phyloP scores from a whole-genome alignment of 1,139 yeast species.

The Zygosaccharomyces pseudobailii region DNA sequence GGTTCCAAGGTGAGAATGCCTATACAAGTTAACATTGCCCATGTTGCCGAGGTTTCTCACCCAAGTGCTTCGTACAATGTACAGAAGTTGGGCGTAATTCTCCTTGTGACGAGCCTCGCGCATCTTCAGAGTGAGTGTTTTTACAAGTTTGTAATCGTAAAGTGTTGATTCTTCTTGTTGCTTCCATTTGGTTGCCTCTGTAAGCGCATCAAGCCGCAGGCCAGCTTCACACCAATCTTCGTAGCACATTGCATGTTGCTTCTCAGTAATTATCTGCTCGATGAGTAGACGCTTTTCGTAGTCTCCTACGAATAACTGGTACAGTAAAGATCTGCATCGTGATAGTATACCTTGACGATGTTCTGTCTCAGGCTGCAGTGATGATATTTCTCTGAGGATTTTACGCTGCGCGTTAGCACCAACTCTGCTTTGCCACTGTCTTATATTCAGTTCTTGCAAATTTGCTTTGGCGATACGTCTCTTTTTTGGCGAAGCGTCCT shows the following conservation, averaged over 20 bases:
- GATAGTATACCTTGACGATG: slow-evolving; percentile 7
- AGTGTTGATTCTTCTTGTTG: slow-evolving; percentile 51
- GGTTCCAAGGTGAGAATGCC: slow-evolving; percentile 82
- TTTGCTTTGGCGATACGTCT: slow-evolving; percentile 4
- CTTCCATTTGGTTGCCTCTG: slow-evolving; percentile 66
- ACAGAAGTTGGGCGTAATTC: slow-evolving; percentile 59
- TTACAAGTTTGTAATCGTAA: slow-evolving; percentile 67
- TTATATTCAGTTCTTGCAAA: slow-evolving; percentile 1
- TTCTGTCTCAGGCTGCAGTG: neutral
- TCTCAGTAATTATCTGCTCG: slow-evolving; percentile 43
- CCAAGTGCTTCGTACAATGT: slow-evolving; percentile 79
- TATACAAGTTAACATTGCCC: slow-evolving; percentile 74
- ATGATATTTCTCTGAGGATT: slow-evolving; percentile 1
- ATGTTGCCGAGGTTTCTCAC: slow-evolving; percentile 81
- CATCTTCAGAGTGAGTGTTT: slow-evolving; percentile 52
- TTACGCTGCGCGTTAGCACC: neutral
- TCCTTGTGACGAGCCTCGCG: slow-evolving; percentile 51
- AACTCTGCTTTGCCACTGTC: neutral
- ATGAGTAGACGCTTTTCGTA: slow-evolving; percentile 28
- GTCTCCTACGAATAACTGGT: slow-evolving; percentile 24
- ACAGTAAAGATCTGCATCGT: slow-evolving; percentile 15
- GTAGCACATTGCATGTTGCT: slow-evolving; percentile 60
- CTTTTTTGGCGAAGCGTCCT: slow-evolving; percentile 1
- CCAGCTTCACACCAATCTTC: slow-evolving; percentile 67
- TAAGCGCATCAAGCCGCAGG: slow-evolving; percentile 55